phyloP scores from a whole-genome alignment of 2,329 filamentous ascomycete genomes.

The Ascochyta clinopodiicola region DNA sequence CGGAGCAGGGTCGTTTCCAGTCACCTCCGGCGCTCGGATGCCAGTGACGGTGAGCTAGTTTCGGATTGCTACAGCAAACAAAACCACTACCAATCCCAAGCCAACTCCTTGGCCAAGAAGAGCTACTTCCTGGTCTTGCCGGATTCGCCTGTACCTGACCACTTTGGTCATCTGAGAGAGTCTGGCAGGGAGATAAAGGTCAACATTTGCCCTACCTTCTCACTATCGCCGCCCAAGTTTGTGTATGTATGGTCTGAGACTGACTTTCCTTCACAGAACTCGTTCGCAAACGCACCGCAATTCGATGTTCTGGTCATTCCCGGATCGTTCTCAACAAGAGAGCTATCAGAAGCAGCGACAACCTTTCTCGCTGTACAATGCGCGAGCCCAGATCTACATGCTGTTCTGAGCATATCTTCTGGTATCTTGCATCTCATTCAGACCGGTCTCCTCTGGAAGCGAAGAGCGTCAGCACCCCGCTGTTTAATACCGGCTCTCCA shows the following conservation, averaged over 20 bases:
- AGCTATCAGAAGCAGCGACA: constrained; percentile 31
- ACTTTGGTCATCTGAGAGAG: constrained; percentile 38
- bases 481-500: constrained; percentile 35
- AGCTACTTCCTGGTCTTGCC: constrained; percentile 39
- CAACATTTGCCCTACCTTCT: constrained; percentile 34
- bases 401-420: constrained; percentile 42
- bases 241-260: constrained; percentile 2
- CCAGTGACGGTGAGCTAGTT: constrained; percentile 48
- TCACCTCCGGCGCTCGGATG: constrained; percentile 46
- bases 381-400: constrained; percentile 30
- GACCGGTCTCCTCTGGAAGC: constrained; percentile 35
- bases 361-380: constrained; percentile 38
- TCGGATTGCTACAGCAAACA: constrained; percentile 37
- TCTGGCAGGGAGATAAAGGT: constrained; percentile 49
- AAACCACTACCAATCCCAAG: constrained; percentile 23
- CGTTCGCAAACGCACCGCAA: constrained; percentile 43
- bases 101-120: constrained; percentile 43
- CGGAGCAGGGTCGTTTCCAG: constrained; percentile 45
- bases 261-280: constrained; percentile 42
- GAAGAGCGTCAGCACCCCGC: constrained; percentile 36
- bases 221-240: constrained; percentile 11
- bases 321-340: constrained; percentile 34
- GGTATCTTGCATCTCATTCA: constrained; percentile 40
- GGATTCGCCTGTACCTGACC: constrained; percentile 43
- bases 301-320: constrained; percentile 47